Base-by-base conservation (phyloP, 2,329 filamentous ascomycete species). In the Fusarium aywerte region DNA sequence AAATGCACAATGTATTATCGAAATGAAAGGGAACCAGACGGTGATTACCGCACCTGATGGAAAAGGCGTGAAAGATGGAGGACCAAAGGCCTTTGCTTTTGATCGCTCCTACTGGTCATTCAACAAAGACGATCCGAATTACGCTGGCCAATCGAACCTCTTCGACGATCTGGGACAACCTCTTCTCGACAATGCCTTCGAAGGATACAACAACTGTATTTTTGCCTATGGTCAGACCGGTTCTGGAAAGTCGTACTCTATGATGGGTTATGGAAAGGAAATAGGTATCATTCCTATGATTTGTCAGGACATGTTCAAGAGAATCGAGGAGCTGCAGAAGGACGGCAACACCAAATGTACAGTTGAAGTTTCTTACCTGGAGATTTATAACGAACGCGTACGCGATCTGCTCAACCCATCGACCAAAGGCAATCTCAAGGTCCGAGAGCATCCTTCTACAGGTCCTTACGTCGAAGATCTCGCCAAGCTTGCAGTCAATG, bases 51-150 rank as follows among this genome's bases (percentile, higher is more conserved):
- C 91, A 57, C 93, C 95, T 13, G 82, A 88, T 32, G 79, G 78
- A 61, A 96, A 96, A 77, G 85, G 85, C 32, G 84, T 81, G 53
- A 93, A 94, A 78, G 89, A 90, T 61, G 84, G 87, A 49, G 90
- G 88, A 8, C 84, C 87, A 65, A 98, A 97, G 79, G 86, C 90
- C 2, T 99, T 99, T 79, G 95, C 95, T 47, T 99, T 97, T 80
- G 96, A 99, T 81, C 90, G 90, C 75, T 97, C 93, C 52, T 99
- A 99, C 82, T 99, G 96, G 96, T 98, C 95, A 52, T 99, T 98
- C 80, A 89, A 94, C 80, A 91, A 91, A 73, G 85, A 85, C 44
- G 93, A 93, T 70, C 80, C 87, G 2, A 90, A 92, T 78, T 99
- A 94, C 78, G 95, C 96, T 42, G 93, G 92, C 18, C 96, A 99